Percentiles rank a stretch among this genome's conserved stretches.
Evolutionary conservation across 257 asterid species (phyloP).

Genomic region (Nicotiana tabacum): DNA sequence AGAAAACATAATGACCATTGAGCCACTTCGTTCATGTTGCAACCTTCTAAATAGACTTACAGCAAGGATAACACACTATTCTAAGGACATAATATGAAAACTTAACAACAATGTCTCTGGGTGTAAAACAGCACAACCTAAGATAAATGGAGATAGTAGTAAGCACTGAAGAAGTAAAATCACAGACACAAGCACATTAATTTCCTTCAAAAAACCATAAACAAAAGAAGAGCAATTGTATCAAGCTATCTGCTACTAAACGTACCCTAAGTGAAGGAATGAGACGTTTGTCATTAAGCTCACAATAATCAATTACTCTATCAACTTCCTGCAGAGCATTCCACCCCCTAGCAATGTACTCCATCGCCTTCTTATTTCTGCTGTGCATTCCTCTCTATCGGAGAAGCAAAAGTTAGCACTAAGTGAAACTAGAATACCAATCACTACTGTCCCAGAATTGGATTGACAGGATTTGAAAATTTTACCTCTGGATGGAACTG

Average conservation of each 20-base stretch:
- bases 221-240: background rate
- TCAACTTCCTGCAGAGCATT: slow-evolving; percentile 88
- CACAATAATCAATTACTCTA: slow-evolving; percentile 84
- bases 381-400: slow-evolving; percentile 71
- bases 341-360: slow-evolving; percentile 83
- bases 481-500: slow-evolving; percentile 41
- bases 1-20: background rate
- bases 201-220: background rate
- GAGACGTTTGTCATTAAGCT: slow-evolving; percentile 72
- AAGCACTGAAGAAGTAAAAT: background rate
- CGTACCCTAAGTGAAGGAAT: slow-evolving; percentile 69
- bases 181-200: background rate
- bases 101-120: background rate
- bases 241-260: slow-evolving; percentile 7
- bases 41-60: background rate
- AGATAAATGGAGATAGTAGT: background rate
- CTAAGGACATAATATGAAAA: background rate
- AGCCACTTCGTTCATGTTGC: background rate
- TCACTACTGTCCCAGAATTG: background rate
- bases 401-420: slow-evolving; percentile 3
- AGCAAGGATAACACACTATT: background rate
- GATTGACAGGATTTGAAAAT: background rate
- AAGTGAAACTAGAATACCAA: background rate
- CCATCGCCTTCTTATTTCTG: slow-evolving; percentile 85
- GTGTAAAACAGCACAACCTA: background rate